Evolutionary conservation across 805 yeast genomes (phyloP).

Genomic region (Saccharomycopsis babjevae): DNA sequence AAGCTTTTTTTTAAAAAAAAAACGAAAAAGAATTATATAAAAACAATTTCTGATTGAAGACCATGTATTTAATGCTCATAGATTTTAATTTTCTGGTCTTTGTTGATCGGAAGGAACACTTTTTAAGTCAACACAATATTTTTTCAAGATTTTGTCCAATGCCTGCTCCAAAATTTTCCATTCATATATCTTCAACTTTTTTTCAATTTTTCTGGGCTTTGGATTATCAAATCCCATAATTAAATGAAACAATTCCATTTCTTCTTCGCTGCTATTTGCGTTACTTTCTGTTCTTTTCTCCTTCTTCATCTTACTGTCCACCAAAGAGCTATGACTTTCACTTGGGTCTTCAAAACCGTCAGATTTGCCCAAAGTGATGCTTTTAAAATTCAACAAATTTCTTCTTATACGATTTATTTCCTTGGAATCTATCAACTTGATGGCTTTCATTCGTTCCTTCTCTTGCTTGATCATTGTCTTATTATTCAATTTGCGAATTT

Average conservation of each 20-base stretch:
- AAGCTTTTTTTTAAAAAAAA: background rate
- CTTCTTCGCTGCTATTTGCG: slow-evolving; percentile 19
- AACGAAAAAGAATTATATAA: background rate
- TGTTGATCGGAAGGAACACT: background rate
- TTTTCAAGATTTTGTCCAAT: slow-evolving; percentile 32
- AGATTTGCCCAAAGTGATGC: slow-evolving; percentile 42
- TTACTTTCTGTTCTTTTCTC: background rate
- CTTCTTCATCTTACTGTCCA: background rate
- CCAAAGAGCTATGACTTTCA: background rate
- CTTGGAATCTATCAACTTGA: slow-evolving; percentile 31
- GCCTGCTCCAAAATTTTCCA: slow-evolving; percentile 33
- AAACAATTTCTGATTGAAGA: too few species aligned
- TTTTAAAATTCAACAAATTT: slow-evolving; percentile 48
- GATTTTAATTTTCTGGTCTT: background rate
- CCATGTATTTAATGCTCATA: too few species aligned
- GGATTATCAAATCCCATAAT: slow-evolving; percentile 38
- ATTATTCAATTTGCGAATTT: background rate
- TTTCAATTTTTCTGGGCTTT: slow-evolving; percentile 38
- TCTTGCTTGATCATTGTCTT: slow-evolving; percentile 2
- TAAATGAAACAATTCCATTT: slow-evolving; percentile 19
- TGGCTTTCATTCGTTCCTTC: slow-evolving; percentile 10
- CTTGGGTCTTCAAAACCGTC: slow-evolving; percentile 5
- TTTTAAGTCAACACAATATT: slow-evolving; percentile 26
- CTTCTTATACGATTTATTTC: slow-evolving; percentile 55
- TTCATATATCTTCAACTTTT: slow-evolving; percentile 36